These are phyloP conservation scores for Fusarium liriodendri DNA, from an alignment of 2,329 filamentous ascomycete genomes.

Conservation along the genomic window DNA sequence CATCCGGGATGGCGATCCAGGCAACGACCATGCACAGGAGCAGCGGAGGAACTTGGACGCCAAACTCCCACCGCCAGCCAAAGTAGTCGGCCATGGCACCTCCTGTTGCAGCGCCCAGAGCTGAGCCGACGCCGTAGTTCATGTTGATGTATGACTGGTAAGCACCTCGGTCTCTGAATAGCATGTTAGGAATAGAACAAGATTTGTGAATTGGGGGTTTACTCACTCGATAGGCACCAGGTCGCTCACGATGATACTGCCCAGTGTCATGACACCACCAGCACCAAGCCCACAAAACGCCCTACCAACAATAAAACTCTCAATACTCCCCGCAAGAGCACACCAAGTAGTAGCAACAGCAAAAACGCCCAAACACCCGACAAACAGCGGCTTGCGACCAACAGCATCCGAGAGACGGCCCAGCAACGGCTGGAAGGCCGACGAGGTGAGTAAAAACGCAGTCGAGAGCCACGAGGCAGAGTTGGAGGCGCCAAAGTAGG, in stretches of 20 bases:
- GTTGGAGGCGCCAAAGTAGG: conserved; percentile 81
- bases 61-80: conserved; percentile 81
- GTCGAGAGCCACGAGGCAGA: conserved; percentile 86
- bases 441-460: conserved; percentile 80
- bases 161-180: conserved; percentile 61
- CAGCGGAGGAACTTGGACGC: conserved; percentile 67
- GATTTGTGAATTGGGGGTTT: not conserved
- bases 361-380: conserved; percentile 73
- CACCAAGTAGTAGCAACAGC: conserved; percentile 75
- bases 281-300: conserved; percentile 80
- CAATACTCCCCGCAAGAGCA: conserved; percentile 73
- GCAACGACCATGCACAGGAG: conserved; percentile 59
- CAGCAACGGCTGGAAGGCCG: conserved; percentile 79
- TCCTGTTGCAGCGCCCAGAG: conserved; percentile 75
- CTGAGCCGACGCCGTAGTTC: conserved; percentile 68
- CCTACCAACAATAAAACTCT: conserved; percentile 76
- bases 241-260: conserved; percentile 78
- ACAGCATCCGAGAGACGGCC: conserved; percentile 80
- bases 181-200: no score
- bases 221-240: conserved; percentile 77
- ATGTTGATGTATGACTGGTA: conserved; percentile 80
- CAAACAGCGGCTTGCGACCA: conserved; percentile 74
- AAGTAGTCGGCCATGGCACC: conserved; percentile 76
- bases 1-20: conserved; percentile 59
- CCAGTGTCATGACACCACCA: conserved; percentile 76